Percentiles rank a stretch among this genome's conserved stretches.
Evolutionary conservation across 192 early-diverging fungal genomes (phyloP).

Genomic region (Lunasporangiospora selenospora): DNA sequence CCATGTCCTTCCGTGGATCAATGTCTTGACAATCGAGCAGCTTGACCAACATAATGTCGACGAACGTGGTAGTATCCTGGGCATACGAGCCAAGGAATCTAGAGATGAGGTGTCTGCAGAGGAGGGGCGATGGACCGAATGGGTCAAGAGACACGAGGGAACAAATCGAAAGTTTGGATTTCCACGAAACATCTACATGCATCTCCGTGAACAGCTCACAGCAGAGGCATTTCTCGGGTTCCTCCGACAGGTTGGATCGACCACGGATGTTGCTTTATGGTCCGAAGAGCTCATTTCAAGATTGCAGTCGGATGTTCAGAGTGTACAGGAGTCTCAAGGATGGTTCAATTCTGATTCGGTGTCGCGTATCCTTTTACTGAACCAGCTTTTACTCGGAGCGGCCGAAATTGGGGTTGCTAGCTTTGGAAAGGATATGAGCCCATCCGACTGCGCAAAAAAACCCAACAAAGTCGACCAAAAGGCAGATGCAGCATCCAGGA

Average conservation of each 20-base stretch:
- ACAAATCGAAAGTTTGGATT: constrained; percentile 35
- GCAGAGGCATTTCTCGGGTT: constrained; percentile 20
- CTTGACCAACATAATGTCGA: constrained; percentile 46
- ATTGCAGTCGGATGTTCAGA: constrained; percentile 14
- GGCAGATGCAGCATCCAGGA: neutral
- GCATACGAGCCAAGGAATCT: neutral
- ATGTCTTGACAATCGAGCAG: constrained; percentile 23
- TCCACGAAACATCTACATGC: constrained; percentile 30
- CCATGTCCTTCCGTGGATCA: constrained; percentile 28
- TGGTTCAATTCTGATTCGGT: constrained; percentile 25
- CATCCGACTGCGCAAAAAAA: neutral
- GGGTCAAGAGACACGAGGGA: constrained; percentile 14
- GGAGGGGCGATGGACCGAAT: constrained; percentile 10
- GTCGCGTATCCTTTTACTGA: constrained; percentile 23
- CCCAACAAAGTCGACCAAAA: neutral
- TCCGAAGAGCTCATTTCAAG: constrained; percentile 15
- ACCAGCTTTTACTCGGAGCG: constrained; percentile 32
- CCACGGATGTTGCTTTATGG: constrained; percentile 25
- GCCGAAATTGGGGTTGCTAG: constrained; percentile 8
- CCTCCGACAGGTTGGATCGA: constrained; percentile 29
- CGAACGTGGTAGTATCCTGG: constrained; percentile 21
- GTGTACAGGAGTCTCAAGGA: constrained; percentile 23
- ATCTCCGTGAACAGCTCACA: constrained; percentile 28
- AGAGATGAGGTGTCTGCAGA: neutral
- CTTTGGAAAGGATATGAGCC: neutral